Percentiles rank a stretch among this genome's conserved stretches.
These are phyloP conservation scores for Penicillium malachiteum DNA, from an alignment of 495 filamentous ascomycete species.

Conservation along the genomic window DNA sequence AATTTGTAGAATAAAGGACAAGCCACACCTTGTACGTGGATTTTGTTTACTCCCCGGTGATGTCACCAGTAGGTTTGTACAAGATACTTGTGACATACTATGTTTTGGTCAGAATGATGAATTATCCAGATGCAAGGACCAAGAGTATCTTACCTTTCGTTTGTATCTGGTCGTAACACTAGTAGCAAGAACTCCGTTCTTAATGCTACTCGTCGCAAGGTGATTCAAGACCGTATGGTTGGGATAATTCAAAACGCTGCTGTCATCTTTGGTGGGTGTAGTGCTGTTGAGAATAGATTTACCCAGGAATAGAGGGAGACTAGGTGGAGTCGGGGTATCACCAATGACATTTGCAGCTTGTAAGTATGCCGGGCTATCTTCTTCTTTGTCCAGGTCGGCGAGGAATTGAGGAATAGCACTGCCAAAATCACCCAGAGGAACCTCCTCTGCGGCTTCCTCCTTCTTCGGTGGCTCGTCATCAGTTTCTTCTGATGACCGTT, in stretches of 20 bases:
- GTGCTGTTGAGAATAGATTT: slow-evolving; percentile 92
- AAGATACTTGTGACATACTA: slow-evolving; percentile 97
- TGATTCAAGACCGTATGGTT: slow-evolving; percentile 98
- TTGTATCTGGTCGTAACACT: slow-evolving; percentile 96
- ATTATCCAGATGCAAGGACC: not conserved
- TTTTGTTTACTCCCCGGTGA: slow-evolving; percentile 28
- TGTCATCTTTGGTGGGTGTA: slow-evolving; percentile 93
- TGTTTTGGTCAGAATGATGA: slow-evolving; percentile 7
- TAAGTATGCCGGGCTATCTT: slow-evolving; percentile 68
- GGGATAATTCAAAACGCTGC: slow-evolving; percentile 90
- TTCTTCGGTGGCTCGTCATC: slow-evolving; percentile 43
- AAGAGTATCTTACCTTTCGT: slow-evolving; percentile 67
- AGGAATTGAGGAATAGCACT: slow-evolving; percentile 79
- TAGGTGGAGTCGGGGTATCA: slow-evolving; percentile 78
- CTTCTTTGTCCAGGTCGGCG: slow-evolving; percentile 77
- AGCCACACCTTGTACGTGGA: not conserved
- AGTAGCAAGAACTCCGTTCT: slow-evolving; percentile 91
- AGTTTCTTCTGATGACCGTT: slow-evolving; percentile 35
- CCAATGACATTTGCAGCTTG: slow-evolving; percentile 68
- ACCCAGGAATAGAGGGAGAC: slow-evolving; percentile 84
- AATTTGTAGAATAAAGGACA: not conserved
- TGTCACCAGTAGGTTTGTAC: slow-evolving; percentile 79
- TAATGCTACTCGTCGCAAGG: slow-evolving; percentile 97
- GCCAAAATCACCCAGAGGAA: slow-evolving; percentile 47
- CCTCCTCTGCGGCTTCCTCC: slow-evolving; percentile 49